A percentile compares a stretch with the other conserved stretches of the same genome.
These are phyloP conservation scores for Auricularia heimuer DNA, from an alignment of 768 basidiomycete genomes.

Conservation along the genomic window DNA sequence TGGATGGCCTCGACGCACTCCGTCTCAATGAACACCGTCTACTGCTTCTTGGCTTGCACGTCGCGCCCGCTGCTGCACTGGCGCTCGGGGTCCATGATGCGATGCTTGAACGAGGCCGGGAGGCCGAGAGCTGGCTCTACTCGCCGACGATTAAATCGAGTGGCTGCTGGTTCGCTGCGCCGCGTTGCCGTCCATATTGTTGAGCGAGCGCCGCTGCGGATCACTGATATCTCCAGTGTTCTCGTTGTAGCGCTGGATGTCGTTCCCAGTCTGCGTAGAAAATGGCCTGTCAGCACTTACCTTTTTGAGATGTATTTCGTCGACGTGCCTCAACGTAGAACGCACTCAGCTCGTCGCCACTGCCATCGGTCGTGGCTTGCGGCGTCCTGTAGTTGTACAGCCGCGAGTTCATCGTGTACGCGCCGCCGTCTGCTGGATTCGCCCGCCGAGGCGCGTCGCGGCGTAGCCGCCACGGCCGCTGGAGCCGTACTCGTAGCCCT, in stretches of 20 bases:
- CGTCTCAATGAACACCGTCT: slow-evolving; percentile 36
- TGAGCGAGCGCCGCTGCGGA: slow-evolving; percentile 63
- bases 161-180: slow-evolving; percentile 49
- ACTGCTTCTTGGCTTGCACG: slow-evolving; percentile 59
- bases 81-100: slow-evolving; percentile 50
- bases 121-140: slow-evolving; percentile 46
- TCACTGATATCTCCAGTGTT: slow-evolving; percentile 63
- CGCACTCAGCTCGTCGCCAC: not conserved
- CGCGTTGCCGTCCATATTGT: slow-evolving; percentile 62
- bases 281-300: not conserved
- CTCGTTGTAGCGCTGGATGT: slow-evolving; percentile 52
- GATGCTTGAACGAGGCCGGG: slow-evolving; percentile 35
- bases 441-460: not conserved
- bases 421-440: slow-evolving; percentile 1
- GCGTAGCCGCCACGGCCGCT: not conserved
- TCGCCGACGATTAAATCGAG: slow-evolving; percentile 49
- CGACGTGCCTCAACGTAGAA: not conserved
- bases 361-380: not conserved
- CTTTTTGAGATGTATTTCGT: not conserved
- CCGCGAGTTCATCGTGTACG: not conserved
- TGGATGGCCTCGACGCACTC: slow-evolving; percentile 20
- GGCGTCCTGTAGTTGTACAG: not conserved
- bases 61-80: slow-evolving; percentile 59
- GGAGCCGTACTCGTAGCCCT: not conserved
- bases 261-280: slow-evolving; percentile 53